Evolutionary conservation across 2,329 filamentous ascomycete genomes (phyloP).

Genomic region (Tolypocladium tundrense): DNA sequence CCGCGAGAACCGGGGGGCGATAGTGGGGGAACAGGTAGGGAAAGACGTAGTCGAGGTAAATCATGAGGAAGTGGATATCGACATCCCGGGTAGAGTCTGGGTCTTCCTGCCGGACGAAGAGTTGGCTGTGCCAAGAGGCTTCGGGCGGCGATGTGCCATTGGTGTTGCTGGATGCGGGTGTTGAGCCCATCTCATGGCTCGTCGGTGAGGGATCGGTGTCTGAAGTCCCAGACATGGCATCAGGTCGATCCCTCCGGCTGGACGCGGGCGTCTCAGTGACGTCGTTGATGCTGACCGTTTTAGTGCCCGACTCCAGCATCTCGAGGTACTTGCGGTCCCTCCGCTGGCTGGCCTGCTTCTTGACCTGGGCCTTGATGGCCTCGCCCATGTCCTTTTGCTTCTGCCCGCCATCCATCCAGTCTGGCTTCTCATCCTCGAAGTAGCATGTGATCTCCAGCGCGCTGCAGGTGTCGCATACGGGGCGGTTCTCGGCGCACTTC

Average conservation of each 20-base stretch:
- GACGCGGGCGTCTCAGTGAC: conserved; percentile 5
- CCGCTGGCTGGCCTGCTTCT: conserved; percentile 39
- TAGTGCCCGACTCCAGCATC: conserved; percentile 25
- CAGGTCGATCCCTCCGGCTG: not conserved
- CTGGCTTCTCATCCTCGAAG: conserved; percentile 40
- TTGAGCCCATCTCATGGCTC: conserved; percentile 12
- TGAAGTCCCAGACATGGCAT: conserved; percentile 12
- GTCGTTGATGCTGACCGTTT: conserved; percentile 12
- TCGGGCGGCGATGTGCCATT: conserved; percentile 20
- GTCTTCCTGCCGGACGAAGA: conserved; percentile 12
- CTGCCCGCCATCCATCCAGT: conserved; percentile 46
- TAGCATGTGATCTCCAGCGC: conserved; percentile 47
- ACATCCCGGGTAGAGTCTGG: conserved; percentile 11
- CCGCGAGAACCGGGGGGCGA: conserved; percentile 40
- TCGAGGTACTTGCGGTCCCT: conserved; percentile 39
- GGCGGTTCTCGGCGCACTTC: conserved; percentile 46
- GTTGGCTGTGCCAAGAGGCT: conserved; percentile 20
- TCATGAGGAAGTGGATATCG: conserved; percentile 38
- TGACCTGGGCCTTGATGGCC: conserved; percentile 46
- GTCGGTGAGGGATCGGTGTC: conserved; percentile 15
- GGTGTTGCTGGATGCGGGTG: conserved; percentile 19
- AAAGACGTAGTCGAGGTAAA: conserved; percentile 52
- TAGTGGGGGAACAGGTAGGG: conserved; percentile 56
- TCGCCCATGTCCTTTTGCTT: conserved; percentile 41
- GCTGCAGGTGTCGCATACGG: conserved; percentile 39